Evolutionary conservation across 306 rosid genomes (phyloP).

Genomic region (Neltuma alba): DNA sequence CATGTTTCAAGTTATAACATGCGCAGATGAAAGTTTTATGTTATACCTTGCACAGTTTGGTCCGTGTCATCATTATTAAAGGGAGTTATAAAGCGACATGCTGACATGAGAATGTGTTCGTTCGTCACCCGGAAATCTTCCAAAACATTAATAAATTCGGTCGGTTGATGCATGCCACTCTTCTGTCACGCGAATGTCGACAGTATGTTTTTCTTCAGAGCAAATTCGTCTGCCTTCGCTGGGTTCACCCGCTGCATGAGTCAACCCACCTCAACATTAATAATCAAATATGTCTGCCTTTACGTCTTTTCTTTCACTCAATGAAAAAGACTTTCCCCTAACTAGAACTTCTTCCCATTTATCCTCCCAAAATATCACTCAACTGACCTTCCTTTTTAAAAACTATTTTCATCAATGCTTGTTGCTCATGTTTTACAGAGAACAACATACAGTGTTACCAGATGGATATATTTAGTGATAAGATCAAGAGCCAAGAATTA

Average conservation of each 20-base stretch:
- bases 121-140: neutral
- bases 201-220: constrained; percentile 73
- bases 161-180: neutral
- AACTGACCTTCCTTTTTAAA: neutral
- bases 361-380: neutral
- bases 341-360: neutral
- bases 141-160: neutral
- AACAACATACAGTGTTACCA: neutral
- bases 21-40: no score
- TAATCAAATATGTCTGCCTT: neutral
- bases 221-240: constrained; percentile 79
- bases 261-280: constrained; percentile 1
- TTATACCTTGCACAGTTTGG: no score
- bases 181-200: constrained; percentile 47
- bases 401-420: no score
- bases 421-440: no score
- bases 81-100: no score
- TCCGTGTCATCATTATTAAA: no score
- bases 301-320: neutral
- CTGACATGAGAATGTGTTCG: no score
- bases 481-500: no score
- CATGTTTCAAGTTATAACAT: no score
- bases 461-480: no score
- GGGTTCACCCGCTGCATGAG: constrained; percentile 75
- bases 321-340: neutral